Evolutionary conservation across 805 yeast genomes (phyloP), one percentile per base, ranked within the genome.

Genomic region (Suhomyces sp.): DNA sequence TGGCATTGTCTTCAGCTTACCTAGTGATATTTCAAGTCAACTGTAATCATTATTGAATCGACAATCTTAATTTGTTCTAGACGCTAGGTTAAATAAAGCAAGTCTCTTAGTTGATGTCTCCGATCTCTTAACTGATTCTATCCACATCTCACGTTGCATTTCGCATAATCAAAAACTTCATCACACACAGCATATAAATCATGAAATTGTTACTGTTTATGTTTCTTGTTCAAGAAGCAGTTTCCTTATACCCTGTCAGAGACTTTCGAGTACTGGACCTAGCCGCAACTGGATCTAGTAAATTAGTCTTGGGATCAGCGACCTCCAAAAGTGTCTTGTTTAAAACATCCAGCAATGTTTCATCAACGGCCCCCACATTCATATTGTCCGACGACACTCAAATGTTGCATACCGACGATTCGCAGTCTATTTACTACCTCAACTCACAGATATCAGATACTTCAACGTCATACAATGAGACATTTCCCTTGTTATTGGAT

Each of bases 401-500:
- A 31, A 31, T 43, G 31, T 19, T 57, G 9, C 47, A 44, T 27
- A 54, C 60, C 8, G 60, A 57, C 51, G 43, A 22, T 13, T 27
- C 49, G 40, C 50, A 48, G 39, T 53, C 58, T 35, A 54, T 57
- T 24, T 57, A 53, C 53, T 57, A 50, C 48, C 12, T 55, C 12
- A 49, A 57, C 27, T n/a, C 52, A 37, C 37, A 35, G 49, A n/a
- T 69, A 24, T 52, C 62, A 20, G 63, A 67, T 31, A 46, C 66
- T 0, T 60, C 58, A 22, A 45, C 63, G 2, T 47, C 62, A n/a
- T 46, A 35, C 15, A 22, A 21, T 21, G 19, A 27, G n/a, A 67
- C 68, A 29, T 82, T 76, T 57, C 80, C 81, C 4, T 66, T 85
- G 39, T 72, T 85, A 17, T 66, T 85, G 15, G 89, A 85, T 63